Evolutionary conservation across 371 early-diverging fungal genomes (phyloP).

Genomic region (Rhizopus delemar): DNA sequence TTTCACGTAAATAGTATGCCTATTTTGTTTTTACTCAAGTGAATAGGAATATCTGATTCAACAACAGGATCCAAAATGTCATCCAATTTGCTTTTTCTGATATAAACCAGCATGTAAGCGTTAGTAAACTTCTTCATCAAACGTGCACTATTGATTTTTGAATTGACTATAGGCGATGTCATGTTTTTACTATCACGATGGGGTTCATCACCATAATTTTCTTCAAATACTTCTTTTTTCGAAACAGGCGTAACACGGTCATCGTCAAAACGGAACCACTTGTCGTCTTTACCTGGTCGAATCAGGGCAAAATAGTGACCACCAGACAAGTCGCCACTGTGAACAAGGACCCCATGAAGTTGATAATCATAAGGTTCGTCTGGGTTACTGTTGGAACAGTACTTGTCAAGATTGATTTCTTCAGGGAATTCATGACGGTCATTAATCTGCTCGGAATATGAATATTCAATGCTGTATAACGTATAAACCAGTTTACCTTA

Average conservation of each 20-base stretch:
- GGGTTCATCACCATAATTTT: conserved; percentile 92
- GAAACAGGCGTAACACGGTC: conserved; percentile 90
- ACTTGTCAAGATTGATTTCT: conserved; percentile 90
- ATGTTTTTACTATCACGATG: conserved; percentile 7
- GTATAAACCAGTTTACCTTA: conserved; percentile 60
- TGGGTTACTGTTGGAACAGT: conserved; percentile 69
- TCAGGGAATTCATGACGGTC: conserved; percentile 97
- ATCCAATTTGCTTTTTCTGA: conserved; percentile 76
- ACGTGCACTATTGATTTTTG: conserved; percentile 31
- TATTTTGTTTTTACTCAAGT: conserved; percentile 58
- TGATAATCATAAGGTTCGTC: conserved; percentile 76
- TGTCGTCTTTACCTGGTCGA: conserved; percentile 75
- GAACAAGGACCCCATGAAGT: conserved; percentile 95
- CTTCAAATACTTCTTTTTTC: conserved; percentile 90
- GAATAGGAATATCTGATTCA: conserved; percentile 76
- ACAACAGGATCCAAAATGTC: conserved; percentile 71
- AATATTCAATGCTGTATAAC: conserved; percentile 3
- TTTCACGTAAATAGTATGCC: conserved; percentile 11
- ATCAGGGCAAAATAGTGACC: conserved; percentile 98
- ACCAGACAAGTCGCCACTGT: conserved; percentile 93
- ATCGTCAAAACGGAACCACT: conserved; percentile 98
- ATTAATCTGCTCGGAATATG: conserved; percentile 69
- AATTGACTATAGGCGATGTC: conserved; percentile 22
- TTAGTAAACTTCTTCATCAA: conserved; percentile 81
- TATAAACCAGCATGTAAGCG: conserved; percentile 97